Base-by-base conservation (phyloP, 371 early-diverging fungal species). In the Entomophthora muscae region DNA sequence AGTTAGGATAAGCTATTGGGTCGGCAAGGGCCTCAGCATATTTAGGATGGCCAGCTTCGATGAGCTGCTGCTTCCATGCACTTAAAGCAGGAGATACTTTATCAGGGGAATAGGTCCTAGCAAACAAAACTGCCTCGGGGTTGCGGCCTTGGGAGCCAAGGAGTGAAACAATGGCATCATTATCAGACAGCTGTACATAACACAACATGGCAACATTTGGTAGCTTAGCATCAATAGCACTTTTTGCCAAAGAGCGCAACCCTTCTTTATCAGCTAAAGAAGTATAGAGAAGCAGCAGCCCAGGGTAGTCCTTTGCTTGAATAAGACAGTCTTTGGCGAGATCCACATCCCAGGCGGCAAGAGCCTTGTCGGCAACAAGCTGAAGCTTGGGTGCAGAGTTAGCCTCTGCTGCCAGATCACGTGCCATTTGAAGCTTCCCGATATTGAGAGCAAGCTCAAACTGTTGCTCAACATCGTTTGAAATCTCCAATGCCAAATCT, bases 51-150 rank as follows among this genome's bases (percentile, higher is more conserved):
- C 78, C 79, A 24, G 70, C 72, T 59, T 78, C 78, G 31, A 73
- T 74, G 24, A 96, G 80, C 28, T 73, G 75, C 55, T 79, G 75
- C 67, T 86, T 86, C 97, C 95, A 95, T 30, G 2, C 23, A n/a
- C 72, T 70, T 59, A 86, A 82, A 42, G 80, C 74, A 27, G 71
- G 73, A 21, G 82, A 68, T 30, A 83, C 77, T 55, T 85, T 79
- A 64, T 80, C 81, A 22, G 97, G 97, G 31, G 81, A 72, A 68
- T 93, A 90, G 0, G 98, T 85, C 65, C 93, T 78, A 1, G 96
- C 94, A 72, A 93, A 80, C 72, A 95, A 78, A 32, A 95, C 93
- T 0, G 98, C 98, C 74, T 98, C 98, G n/a, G 96, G 90, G 31
- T 89, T 75, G 60, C 96, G 88, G 13, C 90, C 86, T 22, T 91